Conservation (phyloP, 1,284 basidiomycete genomes). For the Cystobasidium sp. region DNA sequence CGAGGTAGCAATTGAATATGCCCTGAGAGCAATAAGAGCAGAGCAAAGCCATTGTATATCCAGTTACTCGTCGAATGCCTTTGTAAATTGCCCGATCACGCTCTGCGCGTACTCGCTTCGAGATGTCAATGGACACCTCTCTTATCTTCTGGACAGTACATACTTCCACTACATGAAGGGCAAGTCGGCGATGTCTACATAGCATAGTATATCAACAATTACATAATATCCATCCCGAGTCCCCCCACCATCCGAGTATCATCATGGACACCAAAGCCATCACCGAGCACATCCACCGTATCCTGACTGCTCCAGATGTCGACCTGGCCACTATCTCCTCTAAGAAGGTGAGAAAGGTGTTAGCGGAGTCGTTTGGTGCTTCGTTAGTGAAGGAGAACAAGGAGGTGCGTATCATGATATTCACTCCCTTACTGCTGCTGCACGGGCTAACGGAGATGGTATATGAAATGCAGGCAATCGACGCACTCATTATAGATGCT, state of each 20-base stretch:
- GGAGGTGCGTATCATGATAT: too few relatives aligned
- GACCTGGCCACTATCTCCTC: slow-evolving; percentile 75
- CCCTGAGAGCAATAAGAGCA: not conserved
- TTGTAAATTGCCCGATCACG: not conserved
- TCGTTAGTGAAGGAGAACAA: slow-evolving; percentile 35
- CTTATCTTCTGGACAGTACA: not conserved
- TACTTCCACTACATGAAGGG: not conserved
- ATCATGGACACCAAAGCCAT: slow-evolving; percentile 59
- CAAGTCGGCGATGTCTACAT: not conserved
- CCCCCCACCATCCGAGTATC: too few relatives aligned
- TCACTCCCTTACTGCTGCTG: too few relatives aligned
- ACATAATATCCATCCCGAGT: too few relatives aligned
- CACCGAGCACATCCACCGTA: slow-evolving; percentile 66
- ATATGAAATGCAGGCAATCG: slow-evolving; percentile 27
- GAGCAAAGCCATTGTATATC: too few relatives aligned
- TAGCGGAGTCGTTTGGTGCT: slow-evolving; percentile 53
- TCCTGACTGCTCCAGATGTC: slow-evolving; percentile 70
- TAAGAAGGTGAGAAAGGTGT: slow-evolving; percentile 72
- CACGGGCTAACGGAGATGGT: too few relatives aligned
- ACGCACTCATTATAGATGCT: slow-evolving; percentile 36
- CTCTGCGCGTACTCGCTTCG: not conserved
- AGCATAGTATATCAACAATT: too few relatives aligned
- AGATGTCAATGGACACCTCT: not conserved
- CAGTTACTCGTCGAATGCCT: not conserved
- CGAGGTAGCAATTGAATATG: not conserved